These are phyloP conservation scores for Gracilaria vermiculophylla DNA, from an alignment of 23 red algal genomes.

Conservation along the genomic window DNA sequence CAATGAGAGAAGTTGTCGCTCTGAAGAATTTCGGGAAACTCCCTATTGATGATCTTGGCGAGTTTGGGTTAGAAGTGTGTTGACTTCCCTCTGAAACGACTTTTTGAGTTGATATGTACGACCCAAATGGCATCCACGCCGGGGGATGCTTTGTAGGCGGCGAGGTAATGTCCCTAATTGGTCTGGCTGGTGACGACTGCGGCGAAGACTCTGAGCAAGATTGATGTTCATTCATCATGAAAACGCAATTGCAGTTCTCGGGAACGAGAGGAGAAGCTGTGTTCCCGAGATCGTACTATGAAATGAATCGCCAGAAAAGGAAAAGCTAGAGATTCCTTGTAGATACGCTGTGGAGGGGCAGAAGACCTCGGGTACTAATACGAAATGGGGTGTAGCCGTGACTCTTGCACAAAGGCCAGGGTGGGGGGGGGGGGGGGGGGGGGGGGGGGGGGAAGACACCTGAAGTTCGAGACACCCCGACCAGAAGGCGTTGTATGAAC, in stretches of 20 bases:
- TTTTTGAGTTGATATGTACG: background rate
- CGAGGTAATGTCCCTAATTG: background rate
- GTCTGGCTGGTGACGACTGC: background rate
- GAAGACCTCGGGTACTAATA: background rate
- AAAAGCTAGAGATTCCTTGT: background rate
- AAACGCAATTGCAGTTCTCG: background rate
- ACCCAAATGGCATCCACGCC: background rate
- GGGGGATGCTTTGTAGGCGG: background rate
- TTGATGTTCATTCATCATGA: background rate
- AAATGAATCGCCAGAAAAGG: background rate
- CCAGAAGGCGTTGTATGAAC: background rate
- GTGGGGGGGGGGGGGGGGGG: background rate
- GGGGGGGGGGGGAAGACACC: background rate
- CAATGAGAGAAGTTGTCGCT: background rate
- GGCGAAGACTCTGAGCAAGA: background rate
- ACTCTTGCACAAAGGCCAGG: background rate
- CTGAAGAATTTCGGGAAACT: background rate
- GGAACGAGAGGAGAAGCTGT: background rate
- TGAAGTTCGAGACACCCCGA: background rate
- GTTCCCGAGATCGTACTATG: background rate
- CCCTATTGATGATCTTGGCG: background rate
- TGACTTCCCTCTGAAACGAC: background rate
- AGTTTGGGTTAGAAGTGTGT: background rate
- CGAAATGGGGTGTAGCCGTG: background rate
- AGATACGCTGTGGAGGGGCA: background rate